Percentiles rank a stretch among this genome's conserved stretches.
Conservation (phyloP, 2,329 filamentous ascomycete species). For the Nakataea oryzae region DNA sequence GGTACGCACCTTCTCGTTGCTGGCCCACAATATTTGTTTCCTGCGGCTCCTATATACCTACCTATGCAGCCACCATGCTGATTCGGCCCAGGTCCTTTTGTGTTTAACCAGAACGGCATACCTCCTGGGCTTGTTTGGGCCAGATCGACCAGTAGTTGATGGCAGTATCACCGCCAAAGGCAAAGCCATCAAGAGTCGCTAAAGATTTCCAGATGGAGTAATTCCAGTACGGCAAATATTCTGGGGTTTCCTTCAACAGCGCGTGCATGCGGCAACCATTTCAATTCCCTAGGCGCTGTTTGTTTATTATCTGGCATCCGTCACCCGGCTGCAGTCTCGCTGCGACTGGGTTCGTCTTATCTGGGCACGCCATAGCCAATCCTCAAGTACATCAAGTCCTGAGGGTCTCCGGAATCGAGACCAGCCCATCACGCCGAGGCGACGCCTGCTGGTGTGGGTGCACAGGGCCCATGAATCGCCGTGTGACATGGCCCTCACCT, state of each 20-base stretch:
- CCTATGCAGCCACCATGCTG: neutral
- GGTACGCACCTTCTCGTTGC: slow-evolving; percentile 24
- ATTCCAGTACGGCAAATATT: neutral
- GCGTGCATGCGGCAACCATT: neutral
- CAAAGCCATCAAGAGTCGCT: slow-evolving; percentile 11
- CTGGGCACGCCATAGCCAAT: neutral
- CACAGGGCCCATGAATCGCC: neutral
- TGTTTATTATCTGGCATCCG: neutral
- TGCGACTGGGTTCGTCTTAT: neutral
- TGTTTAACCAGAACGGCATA: slow-evolving; percentile 47
- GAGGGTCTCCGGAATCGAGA: too few species aligned
- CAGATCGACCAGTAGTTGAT: slow-evolving; percentile 19
- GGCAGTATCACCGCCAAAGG: neutral
- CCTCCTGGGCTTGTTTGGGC: slow-evolving; percentile 48
- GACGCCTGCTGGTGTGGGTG: neutral
- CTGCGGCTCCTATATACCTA: neutral
- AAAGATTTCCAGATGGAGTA: neutral
- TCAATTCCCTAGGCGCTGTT: neutral
- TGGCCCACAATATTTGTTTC: neutral
- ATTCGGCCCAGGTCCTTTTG: slow-evolving; percentile 32
- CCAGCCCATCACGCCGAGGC: neutral
- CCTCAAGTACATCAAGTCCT: too few species aligned
- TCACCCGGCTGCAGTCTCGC: too few species aligned
- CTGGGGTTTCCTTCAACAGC: too few species aligned
- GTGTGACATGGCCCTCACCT: neutral